These are phyloP conservation scores for Apiospora marii DNA, from an alignment of 2,329 filamentous ascomycete species.

Conservation along the genomic window DNA sequence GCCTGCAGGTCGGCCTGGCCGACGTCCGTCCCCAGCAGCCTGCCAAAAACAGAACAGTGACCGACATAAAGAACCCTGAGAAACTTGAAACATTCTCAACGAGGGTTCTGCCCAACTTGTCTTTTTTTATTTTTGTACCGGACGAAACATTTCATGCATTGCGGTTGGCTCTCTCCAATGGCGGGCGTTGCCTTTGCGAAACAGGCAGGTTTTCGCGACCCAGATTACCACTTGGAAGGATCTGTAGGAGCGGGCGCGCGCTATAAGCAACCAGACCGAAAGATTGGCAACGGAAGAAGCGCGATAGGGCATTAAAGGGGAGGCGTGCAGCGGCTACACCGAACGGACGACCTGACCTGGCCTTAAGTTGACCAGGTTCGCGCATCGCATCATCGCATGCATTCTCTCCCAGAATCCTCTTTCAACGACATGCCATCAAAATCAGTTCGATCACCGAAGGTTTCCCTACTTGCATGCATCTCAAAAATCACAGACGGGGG, in stretches of 20 bases:
- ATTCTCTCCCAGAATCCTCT: neutral
- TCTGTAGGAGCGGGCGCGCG: neutral
- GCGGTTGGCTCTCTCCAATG: neutral
- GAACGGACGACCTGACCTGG: neutral
- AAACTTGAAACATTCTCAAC: neutral
- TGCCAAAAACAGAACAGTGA: neutral
- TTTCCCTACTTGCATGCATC: neutral
- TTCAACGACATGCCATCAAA: neutral
- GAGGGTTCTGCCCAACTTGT: neutral
- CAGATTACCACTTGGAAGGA: neutral
- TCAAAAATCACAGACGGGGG: neutral
- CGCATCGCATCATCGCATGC: neutral
- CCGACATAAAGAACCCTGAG: neutral
- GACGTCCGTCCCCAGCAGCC: neutral
- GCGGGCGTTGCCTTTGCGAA: neutral
- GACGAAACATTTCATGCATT: neutral
- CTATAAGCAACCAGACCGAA: neutral
- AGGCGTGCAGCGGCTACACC: constrained; percentile 10
- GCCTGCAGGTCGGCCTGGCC: neutral
- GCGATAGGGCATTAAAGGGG: neutral
- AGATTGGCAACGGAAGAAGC: neutral
- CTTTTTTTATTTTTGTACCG: neutral
- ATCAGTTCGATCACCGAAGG: neutral
- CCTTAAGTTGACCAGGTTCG: constrained; percentile 11
- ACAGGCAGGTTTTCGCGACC: neutral